Evolutionary conservation across 2,329 filamentous ascomycete genomes (phyloP).

Genomic region (Penicillium sp.): DNA sequence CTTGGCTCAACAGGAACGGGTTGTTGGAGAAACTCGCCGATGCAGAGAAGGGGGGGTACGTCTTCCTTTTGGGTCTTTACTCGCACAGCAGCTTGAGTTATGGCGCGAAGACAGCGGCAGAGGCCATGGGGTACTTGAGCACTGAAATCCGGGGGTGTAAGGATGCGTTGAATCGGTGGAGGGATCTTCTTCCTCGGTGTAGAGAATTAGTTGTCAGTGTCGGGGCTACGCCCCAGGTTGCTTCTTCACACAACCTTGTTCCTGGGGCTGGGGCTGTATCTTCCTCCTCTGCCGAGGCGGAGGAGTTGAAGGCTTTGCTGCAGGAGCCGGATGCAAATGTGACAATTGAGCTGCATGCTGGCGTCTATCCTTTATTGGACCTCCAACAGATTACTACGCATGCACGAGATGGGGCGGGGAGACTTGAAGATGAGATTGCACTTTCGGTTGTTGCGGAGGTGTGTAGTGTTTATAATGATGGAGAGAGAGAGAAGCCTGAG

Average conservation of each 20-base stretch:
- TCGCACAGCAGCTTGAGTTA: slow-evolving; percentile 75
- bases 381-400: slow-evolving; percentile 76
- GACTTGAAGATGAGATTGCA: slow-evolving; percentile 56
- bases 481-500: slow-evolving; percentile 57
- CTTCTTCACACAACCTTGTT: slow-evolving; percentile 62
- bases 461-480: slow-evolving; percentile 64
- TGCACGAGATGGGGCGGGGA: slow-evolving; percentile 48
- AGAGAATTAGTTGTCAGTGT: slow-evolving; percentile 61
- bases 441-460: slow-evolving; percentile 72
- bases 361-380: slow-evolving; percentile 74
- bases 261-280: slow-evolving; percentile 25
- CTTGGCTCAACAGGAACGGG: slow-evolving; percentile 41
- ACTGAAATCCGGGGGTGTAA: slow-evolving; percentile 58
- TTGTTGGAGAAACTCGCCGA: slow-evolving; percentile 29
- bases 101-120: slow-evolving; percentile 51
- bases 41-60: slow-evolving; percentile 27
- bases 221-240: slow-evolving; percentile 74
- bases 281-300: slow-evolving; percentile 33
- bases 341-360: slow-evolving; percentile 70
- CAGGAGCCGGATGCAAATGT: slow-evolving; percentile 34
- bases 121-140: slow-evolving; percentile 61
- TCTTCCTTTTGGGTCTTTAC: slow-evolving; percentile 65
- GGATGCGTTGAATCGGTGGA: slow-evolving; percentile 27
- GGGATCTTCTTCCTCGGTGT: slow-evolving; percentile 11
- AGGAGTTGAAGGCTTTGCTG: slow-evolving; percentile 30